A percentile compares a stretch with the other conserved stretches of the same genome.
Conservation (phyloP, 1,284 basidiomycete species). For the Filobasidium uniguttulatum region DNA sequence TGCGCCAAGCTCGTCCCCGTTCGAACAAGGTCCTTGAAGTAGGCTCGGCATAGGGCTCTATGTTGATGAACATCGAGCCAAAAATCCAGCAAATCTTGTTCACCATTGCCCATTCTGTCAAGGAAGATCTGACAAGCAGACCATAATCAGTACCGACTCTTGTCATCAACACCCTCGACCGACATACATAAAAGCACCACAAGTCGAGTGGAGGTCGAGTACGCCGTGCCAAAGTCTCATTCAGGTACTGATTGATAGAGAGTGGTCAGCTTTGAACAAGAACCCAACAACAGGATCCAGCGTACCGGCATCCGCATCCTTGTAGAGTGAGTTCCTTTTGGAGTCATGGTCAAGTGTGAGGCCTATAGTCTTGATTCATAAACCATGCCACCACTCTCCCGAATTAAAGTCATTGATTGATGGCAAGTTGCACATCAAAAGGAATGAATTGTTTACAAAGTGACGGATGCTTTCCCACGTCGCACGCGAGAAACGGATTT, state of each 20-base stretch:
- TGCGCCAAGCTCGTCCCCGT: conserved; percentile 80
- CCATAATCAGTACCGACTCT: too few species aligned
- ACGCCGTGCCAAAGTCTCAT: conserved; percentile 66
- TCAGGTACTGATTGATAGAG: not conserved
- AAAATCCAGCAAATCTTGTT: conserved; percentile 54
- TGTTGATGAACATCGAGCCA: conserved; percentile 99
- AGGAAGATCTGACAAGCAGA: conserved; percentile 46
- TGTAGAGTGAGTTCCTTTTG: not conserved
- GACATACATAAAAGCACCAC: conserved; percentile 91
- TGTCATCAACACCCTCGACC: conserved; percentile 4
- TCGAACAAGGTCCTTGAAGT: conserved; percentile 94
- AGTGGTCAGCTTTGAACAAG: not conserved
- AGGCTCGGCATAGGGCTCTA: conserved; percentile 93
- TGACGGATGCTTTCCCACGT: too few species aligned
- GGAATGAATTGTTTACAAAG: too few species aligned
- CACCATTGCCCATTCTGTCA: conserved; percentile 60
- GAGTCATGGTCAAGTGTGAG: too few species aligned
- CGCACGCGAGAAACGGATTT: too few species aligned
- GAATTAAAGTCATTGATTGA: too few species aligned
- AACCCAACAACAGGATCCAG: not conserved
- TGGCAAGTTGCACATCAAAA: too few species aligned
- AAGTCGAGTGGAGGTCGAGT: conserved; percentile 91
- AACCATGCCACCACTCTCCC: too few species aligned
- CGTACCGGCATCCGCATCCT: not conserved
- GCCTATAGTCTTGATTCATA: too few species aligned